Percentiles rank a stretch among this genome's conserved stretches.
Evolutionary conservation across 208 protist genomes (phyloP).

Genomic region (Acanthamoeba triangularis): DNA sequence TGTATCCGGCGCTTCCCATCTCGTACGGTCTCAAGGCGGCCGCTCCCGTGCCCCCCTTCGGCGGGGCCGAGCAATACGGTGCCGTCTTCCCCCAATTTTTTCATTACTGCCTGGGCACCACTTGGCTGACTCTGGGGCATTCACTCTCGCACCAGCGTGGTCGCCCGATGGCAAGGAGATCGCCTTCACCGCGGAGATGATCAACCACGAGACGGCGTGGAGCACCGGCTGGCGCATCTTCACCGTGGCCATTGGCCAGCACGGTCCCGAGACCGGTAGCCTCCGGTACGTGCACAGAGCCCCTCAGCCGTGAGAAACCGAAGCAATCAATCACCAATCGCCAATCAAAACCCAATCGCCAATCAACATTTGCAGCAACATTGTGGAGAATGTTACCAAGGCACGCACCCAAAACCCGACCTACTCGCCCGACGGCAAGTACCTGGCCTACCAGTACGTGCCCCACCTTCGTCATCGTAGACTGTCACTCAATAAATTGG

Average conservation of each 20-base stretch:
- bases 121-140: not conserved
- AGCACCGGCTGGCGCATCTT: slow-evolving; percentile 75
- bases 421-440: slow-evolving; percentile 72
- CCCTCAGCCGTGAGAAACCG: not conserved
- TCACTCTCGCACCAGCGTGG: not conserved
- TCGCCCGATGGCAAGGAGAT: slow-evolving; percentile 71
- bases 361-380: not conserved
- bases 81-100: not conserved
- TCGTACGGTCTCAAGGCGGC: slow-evolving; percentile 67
- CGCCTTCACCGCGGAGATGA: slow-evolving; percentile 75
- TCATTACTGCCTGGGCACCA: not conserved
- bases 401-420: slow-evolving; percentile 76
- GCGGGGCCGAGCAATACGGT: slow-evolving; percentile 76
- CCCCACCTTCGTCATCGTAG: not conserved
- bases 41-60: slow-evolving; percentile 74
- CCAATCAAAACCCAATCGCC: not conserved
- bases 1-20: not conserved
- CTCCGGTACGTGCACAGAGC: not conserved
- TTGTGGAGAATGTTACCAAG: slow-evolving; percentile 1
- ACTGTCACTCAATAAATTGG: too few species aligned
- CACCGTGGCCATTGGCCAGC: slow-evolving; percentile 4
- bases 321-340: not conserved
- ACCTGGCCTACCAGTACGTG: slow-evolving; percentile 50
- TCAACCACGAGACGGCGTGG: slow-evolving; percentile 66
- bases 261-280: not conserved